phyloP scores from a whole-genome alignment of 257 asterid species.

The Nicotiana tomentosiformis region DNA sequence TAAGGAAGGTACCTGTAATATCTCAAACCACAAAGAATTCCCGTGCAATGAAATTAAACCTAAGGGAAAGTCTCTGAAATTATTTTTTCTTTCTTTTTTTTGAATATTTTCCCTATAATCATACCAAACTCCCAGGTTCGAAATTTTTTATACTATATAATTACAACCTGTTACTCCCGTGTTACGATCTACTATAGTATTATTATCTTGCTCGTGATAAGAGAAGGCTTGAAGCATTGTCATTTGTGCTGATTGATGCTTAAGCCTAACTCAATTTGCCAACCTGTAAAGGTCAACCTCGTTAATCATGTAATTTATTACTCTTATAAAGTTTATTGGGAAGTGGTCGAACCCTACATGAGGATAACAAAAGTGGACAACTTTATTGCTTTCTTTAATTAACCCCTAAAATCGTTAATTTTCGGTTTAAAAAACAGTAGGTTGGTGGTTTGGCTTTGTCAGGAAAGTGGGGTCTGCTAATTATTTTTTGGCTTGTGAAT shows the following conservation, averaged over 20 bases:
- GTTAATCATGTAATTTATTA: conserved; percentile 16
- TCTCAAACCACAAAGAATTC: no score
- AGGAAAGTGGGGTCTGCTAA: conserved; percentile 18
- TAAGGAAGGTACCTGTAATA: no score
- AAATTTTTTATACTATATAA: neutral
- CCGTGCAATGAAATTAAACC: no score
- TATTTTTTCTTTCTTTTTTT: neutral
- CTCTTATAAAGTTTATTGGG: neutral
- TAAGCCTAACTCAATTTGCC: conserved; percentile 9
- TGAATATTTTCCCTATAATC: neutral
- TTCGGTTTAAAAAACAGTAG: conserved; percentile 16
- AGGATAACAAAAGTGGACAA: conserved; percentile 11
- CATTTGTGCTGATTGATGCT: conserved; percentile 8
- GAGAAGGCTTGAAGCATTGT: conserved; percentile 6
- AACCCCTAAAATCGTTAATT: neutral
- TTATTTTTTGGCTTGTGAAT: conserved; percentile 7
- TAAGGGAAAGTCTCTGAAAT: no score
- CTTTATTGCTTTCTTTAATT: conserved; percentile 4
- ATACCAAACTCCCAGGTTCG: neutral
- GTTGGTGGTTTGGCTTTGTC: conserved; percentile 48
- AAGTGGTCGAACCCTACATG: conserved; percentile 15
- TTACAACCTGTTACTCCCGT: neutral
- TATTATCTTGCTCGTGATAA: neutral
- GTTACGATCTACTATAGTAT: neutral
- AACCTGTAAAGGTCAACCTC: conserved; percentile 33